A percentile compares a stretch with the other conserved stretches of the same genome.
Evolutionary conservation across 2,329 filamentous ascomycete genomes (phyloP).

Genomic region (Ceratocystis papillata): DNA sequence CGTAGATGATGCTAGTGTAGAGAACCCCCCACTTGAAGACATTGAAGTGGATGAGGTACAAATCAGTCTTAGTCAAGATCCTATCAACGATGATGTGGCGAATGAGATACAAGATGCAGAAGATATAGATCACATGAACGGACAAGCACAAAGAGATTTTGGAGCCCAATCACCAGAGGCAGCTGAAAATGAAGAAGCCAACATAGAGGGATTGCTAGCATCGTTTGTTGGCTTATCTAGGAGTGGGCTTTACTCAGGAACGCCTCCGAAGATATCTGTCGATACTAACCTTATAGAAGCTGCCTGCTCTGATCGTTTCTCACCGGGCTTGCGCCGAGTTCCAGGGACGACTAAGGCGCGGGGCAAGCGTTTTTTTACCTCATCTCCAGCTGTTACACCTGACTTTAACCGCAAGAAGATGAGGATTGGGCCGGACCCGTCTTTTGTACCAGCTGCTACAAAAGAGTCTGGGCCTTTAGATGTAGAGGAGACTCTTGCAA

Average conservation of each 20-base stretch:
- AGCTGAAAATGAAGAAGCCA: neutral
- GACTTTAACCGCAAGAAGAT: neutral
- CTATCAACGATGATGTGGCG: conserved; percentile 1
- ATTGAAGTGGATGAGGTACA: conserved; percentile 56
- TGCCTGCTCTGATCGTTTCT: conserved; percentile 35
- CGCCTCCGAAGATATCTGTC: conserved; percentile 33
- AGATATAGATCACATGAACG: neutral
- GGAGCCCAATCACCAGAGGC: neutral
- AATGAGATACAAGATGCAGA: neutral
- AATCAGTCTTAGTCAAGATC: conserved; percentile 31
- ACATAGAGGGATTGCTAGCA: conserved; percentile 6
- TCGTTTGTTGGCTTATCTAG: conserved; percentile 33
- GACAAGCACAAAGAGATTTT: neutral
- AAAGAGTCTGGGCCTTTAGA: neutral
- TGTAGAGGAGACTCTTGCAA: neutral
- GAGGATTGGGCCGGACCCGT: neutral
- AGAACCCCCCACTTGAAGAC: conserved; percentile 34
- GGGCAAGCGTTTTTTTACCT: conserved; percentile 21
- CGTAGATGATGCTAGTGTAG: conserved; percentile 19
- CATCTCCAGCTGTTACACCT: neutral
- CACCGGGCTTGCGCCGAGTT: neutral
- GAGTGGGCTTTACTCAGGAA: conserved; percentile 36
- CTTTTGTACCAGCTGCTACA: neutral
- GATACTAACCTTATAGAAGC: conserved; percentile 33
- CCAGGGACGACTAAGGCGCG: conserved; percentile 28